Percentiles rank a stretch among this genome's conserved stretches.
Evolutionary conservation across 179 eudicot genomes (phyloP).

Genomic region (Camellia oleifera): DNA sequence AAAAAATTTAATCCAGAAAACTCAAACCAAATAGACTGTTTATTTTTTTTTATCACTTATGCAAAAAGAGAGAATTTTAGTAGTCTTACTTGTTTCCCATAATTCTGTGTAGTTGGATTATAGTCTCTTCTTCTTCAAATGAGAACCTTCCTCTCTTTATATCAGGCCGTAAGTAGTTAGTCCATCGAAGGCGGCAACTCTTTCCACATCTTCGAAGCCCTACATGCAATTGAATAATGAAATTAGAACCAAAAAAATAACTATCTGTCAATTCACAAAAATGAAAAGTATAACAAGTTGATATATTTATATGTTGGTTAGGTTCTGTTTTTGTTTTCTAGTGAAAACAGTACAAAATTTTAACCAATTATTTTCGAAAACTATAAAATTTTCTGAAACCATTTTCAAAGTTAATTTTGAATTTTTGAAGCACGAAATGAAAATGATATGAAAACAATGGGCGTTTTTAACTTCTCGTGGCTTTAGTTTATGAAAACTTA

Average conservation of each 20-base stretch:
- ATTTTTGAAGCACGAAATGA: no score
- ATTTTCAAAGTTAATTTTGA: no score
- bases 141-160: slow-evolving; percentile 58
- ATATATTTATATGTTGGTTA: not conserved
- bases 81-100: slow-evolving; percentile 50
- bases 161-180: slow-evolving; percentile 58
- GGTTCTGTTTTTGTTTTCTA: no score
- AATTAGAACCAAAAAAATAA: not conserved
- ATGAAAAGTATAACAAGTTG: not conserved
- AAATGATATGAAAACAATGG: no score
- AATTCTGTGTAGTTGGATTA: slow-evolving; percentile 44
- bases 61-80: not conserved
- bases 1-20: no score
- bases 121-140: slow-evolving; percentile 52
- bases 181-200: slow-evolving; percentile 66
- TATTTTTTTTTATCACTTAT: no score
- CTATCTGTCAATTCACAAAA: not conserved
- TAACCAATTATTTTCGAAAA: no score
- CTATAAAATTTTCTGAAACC: no score
- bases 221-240: slow-evolving; percentile 8
- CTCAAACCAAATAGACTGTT: no score
- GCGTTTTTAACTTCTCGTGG: no score
- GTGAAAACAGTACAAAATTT: no score
- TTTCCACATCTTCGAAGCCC: slow-evolving; percentile 77
- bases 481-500: no score